Base-by-base conservation (phyloP, 2,329 filamentous ascomycete genomes). In the Cordyceps pruinosa region DNA sequence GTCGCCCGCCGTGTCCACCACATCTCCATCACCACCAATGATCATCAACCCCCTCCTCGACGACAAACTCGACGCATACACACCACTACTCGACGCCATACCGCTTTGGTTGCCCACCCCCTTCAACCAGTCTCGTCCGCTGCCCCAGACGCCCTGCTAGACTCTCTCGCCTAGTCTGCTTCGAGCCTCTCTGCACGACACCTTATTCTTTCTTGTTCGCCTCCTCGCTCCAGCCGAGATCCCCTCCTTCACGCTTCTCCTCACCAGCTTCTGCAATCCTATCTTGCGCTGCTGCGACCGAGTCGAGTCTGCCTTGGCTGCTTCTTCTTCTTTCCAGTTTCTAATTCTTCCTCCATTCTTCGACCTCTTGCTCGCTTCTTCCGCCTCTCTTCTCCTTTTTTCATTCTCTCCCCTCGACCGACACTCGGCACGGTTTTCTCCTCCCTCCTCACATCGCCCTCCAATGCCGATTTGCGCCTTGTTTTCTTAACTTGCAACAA, bases 211-310 rank as follows among this genome's bases (percentile, higher is more conserved):
- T 32, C 48, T 55, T 55, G 52, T 55, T 48, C 42, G 39, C 19
- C 52, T 55, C 44, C 52, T 55, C 42, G 42, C 52, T 55, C 25
- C 52, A 39, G 44, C 52, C 42, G 39, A n/a, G 44, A 55, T 55
- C 52, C 52, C 52, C 52, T 55, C 52, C 52, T 48, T 55, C 51
- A 46, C 51, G 28, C 41, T 54, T 35, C 42, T 47, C 41, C 52
- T 55, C 52, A 41, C 52, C 52, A 48, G 52, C 52, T 39, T 48
- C 30, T 55, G 52, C 52, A 55, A 32, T 55, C 7, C 41, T 55
- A 54, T 30, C 12, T 55, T 55, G 52, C 52, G 52, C 52, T 47
- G 52, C 42, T 55, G 52, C 44, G 52, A 55, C 30, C 52, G 52
- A 55, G 52, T 48, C 42, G 28, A 44, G 52, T 55, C 52, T 39